These are phyloP conservation scores for Globisporangium alternatum DNA, from an alignment of 352 stramenopile species.

Conservation along the genomic window DNA sequence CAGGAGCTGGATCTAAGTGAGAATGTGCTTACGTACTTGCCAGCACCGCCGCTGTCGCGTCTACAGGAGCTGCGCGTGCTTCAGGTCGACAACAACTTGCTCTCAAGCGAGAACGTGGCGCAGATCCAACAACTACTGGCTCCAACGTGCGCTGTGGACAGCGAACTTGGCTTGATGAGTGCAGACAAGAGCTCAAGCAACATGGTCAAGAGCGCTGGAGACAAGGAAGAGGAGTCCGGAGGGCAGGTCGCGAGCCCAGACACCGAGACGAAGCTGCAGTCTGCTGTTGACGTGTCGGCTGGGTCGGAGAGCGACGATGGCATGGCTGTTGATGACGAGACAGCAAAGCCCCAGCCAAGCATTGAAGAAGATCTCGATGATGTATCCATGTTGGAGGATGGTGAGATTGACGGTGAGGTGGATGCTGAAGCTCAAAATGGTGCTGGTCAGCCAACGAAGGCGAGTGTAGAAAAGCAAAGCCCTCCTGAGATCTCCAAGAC, in stretches of 20 bases:
- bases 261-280: neutral
- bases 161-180: neutral
- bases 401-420: neutral
- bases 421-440: neutral
- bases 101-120: constrained; percentile 19
- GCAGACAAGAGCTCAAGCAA: neutral
- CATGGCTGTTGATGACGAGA: neutral
- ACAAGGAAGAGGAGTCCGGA: neutral
- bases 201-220: neutral
- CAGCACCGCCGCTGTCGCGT: constrained; percentile 8
- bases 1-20: constrained; percentile 35
- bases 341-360: neutral
- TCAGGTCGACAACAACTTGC: constrained; percentile 30
- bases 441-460: neutral
- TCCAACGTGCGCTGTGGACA: neutral
- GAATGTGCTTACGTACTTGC: constrained; percentile 14
- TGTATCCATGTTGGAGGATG: neutral
- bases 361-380: neutral
- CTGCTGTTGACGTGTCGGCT: neutral
- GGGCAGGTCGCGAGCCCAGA: neutral
- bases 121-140: constrained; percentile 10
- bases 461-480: neutral
- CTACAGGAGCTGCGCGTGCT: constrained; percentile 15
- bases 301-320: neutral
- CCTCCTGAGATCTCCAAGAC: neutral